A percentile compares a stretch with the other conserved stretches of the same genome.
Evolutionary conservation across 2,329 filamentous ascomycete genomes (phyloP).

Genomic region (Alternaria triticina): DNA sequence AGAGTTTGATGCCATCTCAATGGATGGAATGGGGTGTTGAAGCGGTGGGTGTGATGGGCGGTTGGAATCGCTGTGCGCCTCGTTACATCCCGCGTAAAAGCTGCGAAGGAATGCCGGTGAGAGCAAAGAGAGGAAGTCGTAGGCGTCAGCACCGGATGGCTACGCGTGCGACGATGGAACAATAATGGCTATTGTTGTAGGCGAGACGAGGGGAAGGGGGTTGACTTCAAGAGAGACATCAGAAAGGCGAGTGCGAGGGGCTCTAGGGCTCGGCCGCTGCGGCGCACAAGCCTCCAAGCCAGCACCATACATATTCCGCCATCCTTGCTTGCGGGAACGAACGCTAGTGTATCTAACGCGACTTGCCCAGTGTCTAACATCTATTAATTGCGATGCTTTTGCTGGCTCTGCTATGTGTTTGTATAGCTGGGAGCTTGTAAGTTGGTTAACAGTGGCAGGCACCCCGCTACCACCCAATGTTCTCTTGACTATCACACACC

Average conservation of each 20-base stretch:
- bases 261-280: constrained; percentile 19
- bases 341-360: constrained; percentile 16
- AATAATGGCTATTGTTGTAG: constrained; percentile 35
- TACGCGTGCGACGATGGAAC: constrained; percentile 35
- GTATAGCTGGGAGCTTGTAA: background rate
- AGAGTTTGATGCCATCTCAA: constrained; percentile 70
- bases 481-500: background rate
- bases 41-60: constrained; percentile 36
- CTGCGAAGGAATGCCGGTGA: constrained; percentile 33
- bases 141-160: constrained; percentile 17
- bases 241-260: constrained; percentile 24
- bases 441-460: background rate
- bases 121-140: background rate
- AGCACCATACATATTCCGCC: constrained; percentile 9
- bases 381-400: constrained; percentile 4
- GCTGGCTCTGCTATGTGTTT: background rate
- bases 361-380: constrained; percentile 8
- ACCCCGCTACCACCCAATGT: background rate
- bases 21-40: constrained; percentile 43
- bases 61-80: constrained; percentile 34
- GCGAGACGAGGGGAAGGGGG: constrained; percentile 26
- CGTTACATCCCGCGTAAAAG: constrained; percentile 36
- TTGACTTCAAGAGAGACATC: constrained; percentile 16
- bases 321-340: constrained; percentile 20
- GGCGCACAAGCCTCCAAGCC: constrained; percentile 9